phyloP scores from a whole-genome alignment of 2,329 filamentous ascomycete genomes.

The Fusarium sp. region DNA sequence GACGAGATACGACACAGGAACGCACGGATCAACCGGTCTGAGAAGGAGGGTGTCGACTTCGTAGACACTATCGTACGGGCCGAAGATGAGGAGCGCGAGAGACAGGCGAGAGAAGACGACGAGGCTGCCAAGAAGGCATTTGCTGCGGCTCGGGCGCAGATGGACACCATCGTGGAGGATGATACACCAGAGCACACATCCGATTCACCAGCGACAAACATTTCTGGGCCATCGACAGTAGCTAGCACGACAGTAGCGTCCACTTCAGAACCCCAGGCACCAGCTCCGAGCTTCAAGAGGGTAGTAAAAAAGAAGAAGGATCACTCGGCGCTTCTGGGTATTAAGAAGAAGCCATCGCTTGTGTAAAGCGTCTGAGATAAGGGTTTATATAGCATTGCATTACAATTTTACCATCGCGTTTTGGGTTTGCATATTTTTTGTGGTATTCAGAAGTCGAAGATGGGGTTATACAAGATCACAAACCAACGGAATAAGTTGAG shows the following conservation, averaged over 20 bases:
- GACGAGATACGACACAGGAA: conserved; percentile 95
- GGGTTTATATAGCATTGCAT: no score
- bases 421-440: no score
- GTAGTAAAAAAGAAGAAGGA: conserved; percentile 90
- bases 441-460: no score
- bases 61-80: conserved; percentile 64
- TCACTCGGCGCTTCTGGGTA: conserved; percentile 77
- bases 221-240: conserved; percentile 32
- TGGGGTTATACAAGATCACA: neutral
- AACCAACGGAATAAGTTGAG: neutral
- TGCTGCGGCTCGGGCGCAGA: conserved; percentile 67
- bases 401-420: no score
- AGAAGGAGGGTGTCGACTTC: conserved; percentile 73
- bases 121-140: conserved; percentile 86
- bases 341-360: conserved; percentile 82
- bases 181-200: conserved; percentile 46
- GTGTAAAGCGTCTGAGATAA: conserved; percentile 52
- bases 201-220: conserved; percentile 23
- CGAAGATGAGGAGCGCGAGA: conserved; percentile 68
- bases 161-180: conserved; percentile 63
- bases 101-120: conserved; percentile 82
- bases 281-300: conserved; percentile 71
- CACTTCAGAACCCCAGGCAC: conserved; percentile 42
- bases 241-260: conserved; percentile 36
- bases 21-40: conserved; percentile 82